Evolutionary conservation across 768 basidiomycete species (phyloP), one percentile per base, ranked within the genome.

Genomic region (Neoboletus brunneissimus): DNA sequence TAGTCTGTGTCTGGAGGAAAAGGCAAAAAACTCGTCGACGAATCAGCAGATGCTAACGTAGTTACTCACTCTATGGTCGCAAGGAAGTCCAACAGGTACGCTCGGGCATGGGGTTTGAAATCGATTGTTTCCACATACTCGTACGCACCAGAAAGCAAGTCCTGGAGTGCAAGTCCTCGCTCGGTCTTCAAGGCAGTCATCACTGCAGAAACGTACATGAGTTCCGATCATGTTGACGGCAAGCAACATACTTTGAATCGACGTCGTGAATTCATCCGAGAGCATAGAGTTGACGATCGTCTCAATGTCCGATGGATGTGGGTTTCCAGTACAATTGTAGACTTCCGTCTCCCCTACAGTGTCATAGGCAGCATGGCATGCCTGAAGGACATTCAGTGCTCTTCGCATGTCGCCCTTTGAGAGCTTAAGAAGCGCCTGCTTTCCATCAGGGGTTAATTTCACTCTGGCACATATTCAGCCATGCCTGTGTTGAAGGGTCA

Each of bases 341-440:
- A 99, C 85, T 60, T 97, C 94, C 0, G 85, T 84, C 74, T 98
- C 95, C 54, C 91, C 89, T 32, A 87, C 85, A 11, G 82, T 71
- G 42, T 95, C 92, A 69, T 98, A 99, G 4, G 96, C 97, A 16
- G 97, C 95, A 70, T 98, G 94, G 67, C 97, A 99, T 0, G 97
- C 97, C 75, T 99, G 97, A 20, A 99, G 78, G 29, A 99, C 89
- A 67, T 97, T 98, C 18, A 99, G 78, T 2, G 95, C 97, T 57
- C 97, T 79, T 57, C 97, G 85, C 97, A 99, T 99, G 72, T 99
- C 97, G 32, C 97, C 97, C 64, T 87, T 89, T 0, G 91, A 95
- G n/a, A 99, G 81, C 67, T 92, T 98, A 20, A 99, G 78, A 34
- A 99, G 76, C 2, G 97, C 96, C 44, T 84, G 80, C 72, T 87